Evolutionary conservation across 2,329 filamentous ascomycete species (phyloP).

Genomic region (Bimuria novae-zelandiae): DNA sequence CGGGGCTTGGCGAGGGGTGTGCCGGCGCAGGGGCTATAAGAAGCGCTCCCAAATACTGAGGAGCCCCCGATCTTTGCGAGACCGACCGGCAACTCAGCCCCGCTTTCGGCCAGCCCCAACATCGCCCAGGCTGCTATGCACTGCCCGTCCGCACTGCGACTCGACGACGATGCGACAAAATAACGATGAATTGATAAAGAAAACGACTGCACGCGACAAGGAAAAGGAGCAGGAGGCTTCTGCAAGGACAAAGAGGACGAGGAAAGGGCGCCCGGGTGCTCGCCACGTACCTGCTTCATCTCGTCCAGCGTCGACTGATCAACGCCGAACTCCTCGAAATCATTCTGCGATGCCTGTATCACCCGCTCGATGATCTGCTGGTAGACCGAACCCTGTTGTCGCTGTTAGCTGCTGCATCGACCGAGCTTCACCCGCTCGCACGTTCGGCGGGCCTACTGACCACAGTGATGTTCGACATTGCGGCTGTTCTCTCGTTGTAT

Average conservation of each 20-base stretch:
- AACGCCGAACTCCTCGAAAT: constrained; percentile 96
- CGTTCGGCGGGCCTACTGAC: constrained; percentile 38
- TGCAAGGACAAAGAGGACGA: constrained; percentile 16
- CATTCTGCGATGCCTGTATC: constrained; percentile 70
- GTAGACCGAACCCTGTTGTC: constrained; percentile 72
- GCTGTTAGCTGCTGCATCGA: constrained; percentile 34
- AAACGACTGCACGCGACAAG: constrained; percentile 13
- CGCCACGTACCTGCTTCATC: constrained; percentile 11
- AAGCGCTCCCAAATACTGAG: constrained; percentile 52
- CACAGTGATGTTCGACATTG: constrained; percentile 47
- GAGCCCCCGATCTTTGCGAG: constrained; percentile 44
- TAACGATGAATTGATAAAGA: constrained; percentile 7
- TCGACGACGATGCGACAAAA: constrained; percentile 17
- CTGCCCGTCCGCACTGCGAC: constrained; percentile 20
- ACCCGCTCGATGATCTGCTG: constrained; percentile 84
- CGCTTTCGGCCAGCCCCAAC: constrained; percentile 48
- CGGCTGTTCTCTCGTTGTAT: constrained; percentile 17
- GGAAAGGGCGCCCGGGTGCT: constrained; percentile 20
- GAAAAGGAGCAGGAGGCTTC: constrained; percentile 7
- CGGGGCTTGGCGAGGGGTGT: constrained; percentile 42
- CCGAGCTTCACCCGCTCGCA: constrained; percentile 21
- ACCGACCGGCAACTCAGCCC: constrained; percentile 48
- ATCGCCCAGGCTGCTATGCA: constrained; percentile 31
- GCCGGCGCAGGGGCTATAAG: constrained; percentile 53
- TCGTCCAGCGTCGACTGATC: constrained; percentile 59